A percentile compares a stretch with the other conserved stretches of the same genome.
Conservation (phyloP, 371 early-diverging fungal genomes). For the Haplosporangium sp. region DNA sequence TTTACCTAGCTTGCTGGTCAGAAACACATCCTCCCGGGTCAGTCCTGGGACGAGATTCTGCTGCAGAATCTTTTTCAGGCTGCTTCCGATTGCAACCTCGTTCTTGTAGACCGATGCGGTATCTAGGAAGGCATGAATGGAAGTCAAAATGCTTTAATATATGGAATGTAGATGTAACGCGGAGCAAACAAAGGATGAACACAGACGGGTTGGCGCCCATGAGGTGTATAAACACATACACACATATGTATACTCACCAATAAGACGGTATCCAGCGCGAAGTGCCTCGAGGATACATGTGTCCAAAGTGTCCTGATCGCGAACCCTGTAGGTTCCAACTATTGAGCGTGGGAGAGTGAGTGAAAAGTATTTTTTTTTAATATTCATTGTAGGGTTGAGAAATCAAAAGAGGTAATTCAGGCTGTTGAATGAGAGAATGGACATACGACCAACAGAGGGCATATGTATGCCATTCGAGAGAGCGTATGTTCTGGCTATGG, state of each 20-base stretch:
- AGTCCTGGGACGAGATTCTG: slow-evolving; percentile 63
- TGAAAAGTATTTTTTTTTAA: slow-evolving; percentile 15
- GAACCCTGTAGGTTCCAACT: slow-evolving; percentile 83
- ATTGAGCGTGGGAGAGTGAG: neutral
- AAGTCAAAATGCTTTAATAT: neutral
- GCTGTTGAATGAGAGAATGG: neutral
- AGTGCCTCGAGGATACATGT: slow-evolving; percentile 68
- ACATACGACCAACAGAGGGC: slow-evolving; percentile 63
- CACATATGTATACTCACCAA: slow-evolving; percentile 61
- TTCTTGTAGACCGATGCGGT: slow-evolving; percentile 88
- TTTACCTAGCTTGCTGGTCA: slow-evolving; percentile 93
- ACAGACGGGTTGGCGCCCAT: neutral
- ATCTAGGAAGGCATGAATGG: slow-evolving; percentile 51
- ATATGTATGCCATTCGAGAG: slow-evolving; percentile 66
- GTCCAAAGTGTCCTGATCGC: slow-evolving; percentile 59
- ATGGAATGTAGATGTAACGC: neutral
- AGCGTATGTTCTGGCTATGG: slow-evolving; percentile 22
- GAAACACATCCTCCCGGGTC: slow-evolving; percentile 86
- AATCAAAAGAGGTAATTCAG: neutral
- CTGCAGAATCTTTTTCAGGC: slow-evolving; percentile 70
- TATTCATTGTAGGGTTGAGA: slow-evolving; percentile 20
- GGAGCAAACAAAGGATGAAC: neutral
- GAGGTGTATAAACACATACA: neutral
- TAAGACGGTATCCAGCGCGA: slow-evolving; percentile 72
- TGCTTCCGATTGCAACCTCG: slow-evolving; percentile 83